Evolutionary conservation across 2,329 filamentous ascomycete genomes (phyloP), one percentile per base, ranked within the genome.

Genomic region (Sporothrix pallida): DNA sequence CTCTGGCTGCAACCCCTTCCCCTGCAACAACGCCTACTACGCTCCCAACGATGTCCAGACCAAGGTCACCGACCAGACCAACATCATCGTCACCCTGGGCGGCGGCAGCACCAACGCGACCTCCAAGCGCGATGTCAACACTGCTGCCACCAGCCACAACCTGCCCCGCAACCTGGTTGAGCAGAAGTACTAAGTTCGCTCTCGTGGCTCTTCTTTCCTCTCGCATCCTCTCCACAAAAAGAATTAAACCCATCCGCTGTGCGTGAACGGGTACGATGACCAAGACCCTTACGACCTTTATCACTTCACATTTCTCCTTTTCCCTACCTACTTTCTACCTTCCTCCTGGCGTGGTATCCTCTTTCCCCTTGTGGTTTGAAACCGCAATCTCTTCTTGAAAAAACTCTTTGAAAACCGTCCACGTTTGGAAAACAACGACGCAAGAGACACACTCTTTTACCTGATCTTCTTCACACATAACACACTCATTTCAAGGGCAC

Each of bases 11-110:
- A 77, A 79, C 56, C 68, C 10, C n/a, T 84, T 82, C 78, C 81
- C 82, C 26, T 85, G 84, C 80, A 74, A 77, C 71, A 82, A 83
- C 75, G 81, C 80, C 13, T 85, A 85, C 78, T 83, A 83, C 78
- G 74, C 77, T 13, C 78, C 79, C 37, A 80, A 85, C 71, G 83
- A 85, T 74, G 73, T 82, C 48, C 80, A 81, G 73, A 85, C 84
- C 71, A 81, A 82, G 78, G 75, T 78, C 15, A 83, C 83, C 9
- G 31, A 74, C 3, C 77, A 80, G 75, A 76, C 72, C 0, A 78
- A 82, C 54, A 77, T 84, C 31, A 77, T 83, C 74, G 81, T 80
- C 76, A 79, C 77, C 48, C 78, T 81, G 8, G 76, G 77, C 73
- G 72, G 44, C 58, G 76, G 76, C 72, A 75, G 46, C 67, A 72